Base-by-base conservation (phyloP, 768 basidiomycete species). In the Strobilomyces confusus region DNA sequence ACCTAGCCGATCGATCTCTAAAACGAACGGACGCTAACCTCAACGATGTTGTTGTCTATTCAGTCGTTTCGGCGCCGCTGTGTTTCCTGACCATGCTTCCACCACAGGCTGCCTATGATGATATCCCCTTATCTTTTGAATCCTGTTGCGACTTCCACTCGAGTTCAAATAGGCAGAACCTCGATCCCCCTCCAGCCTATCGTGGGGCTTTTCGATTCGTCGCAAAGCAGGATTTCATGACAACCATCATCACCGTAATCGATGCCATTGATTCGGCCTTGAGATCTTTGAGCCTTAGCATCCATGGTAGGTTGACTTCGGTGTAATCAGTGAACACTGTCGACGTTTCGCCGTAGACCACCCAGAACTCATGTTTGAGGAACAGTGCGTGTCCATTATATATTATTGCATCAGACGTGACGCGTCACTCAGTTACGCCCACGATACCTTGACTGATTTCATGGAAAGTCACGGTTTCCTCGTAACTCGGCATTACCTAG, bases 401-500 rank as follows among this genome's bases (percentile, higher is more conserved):
- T 44, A 14, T 53, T 26, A 9, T 51, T 33, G 37, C 53, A 25
- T 26, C 51, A 40, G 26, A 59, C 47, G 26, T 55, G 51, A 56
- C 53, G 17, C 15, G 23, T 38, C 48, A 17, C 54, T 3, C 55
- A 92, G 89, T 60, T 80, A 80, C 65, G 87, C 90, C 11, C 89
- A 91, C 58, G 84, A 89, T 58, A 66, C 73, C 17, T 71, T 92
- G 49, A 82, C 86, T 3, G 67, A 73, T 26, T 90, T 85, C 70
- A 87, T 92, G 84, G 68, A 73, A 33, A 62, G 69, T 33, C 78
- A 83, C 52, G 87, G 86, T 8, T 92, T 90, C 68, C 67, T 69
- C n/a, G 84, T 91, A 22, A 89, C 83, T 3, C 74, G 71, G 47
- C 82, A 83, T 61, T 89, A 91, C 61, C 78, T 86, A 45, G 83